phyloP scores from a whole-genome alignment of 2,329 filamentous ascomycete species.

The Thielaviopsis ethacetica region DNA sequence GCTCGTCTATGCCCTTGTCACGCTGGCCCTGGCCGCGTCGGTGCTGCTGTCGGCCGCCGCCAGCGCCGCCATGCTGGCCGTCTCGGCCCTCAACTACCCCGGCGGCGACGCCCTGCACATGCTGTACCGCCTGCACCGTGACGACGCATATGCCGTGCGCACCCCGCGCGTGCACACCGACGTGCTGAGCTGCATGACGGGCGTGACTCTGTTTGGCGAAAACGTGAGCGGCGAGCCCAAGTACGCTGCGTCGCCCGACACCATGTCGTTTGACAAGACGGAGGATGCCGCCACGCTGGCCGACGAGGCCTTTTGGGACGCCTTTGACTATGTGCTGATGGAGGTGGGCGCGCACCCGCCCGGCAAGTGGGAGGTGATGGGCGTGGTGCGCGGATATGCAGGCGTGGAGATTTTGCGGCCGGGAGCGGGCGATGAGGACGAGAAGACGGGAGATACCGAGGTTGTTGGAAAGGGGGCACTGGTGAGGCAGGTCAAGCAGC shows the following conservation, averaged over 20 bases:
- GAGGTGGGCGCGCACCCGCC: slow-evolving; percentile 34
- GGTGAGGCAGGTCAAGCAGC: slow-evolving; percentile 23
- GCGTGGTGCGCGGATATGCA: slow-evolving; percentile 38
- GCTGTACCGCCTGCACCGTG: slow-evolving; percentile 26
- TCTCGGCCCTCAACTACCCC: slow-evolving; percentile 86
- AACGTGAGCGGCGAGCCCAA: slow-evolving; percentile 23
- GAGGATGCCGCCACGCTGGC: slow-evolving; percentile 32
- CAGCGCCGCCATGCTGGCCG: slow-evolving; percentile 51
- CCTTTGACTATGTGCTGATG: slow-evolving; percentile 45
- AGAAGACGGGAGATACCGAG: slow-evolving; percentile 19
- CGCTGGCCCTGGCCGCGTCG: slow-evolving; percentile 39
- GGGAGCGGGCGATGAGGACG: slow-evolving; percentile 17
- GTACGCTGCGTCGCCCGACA: slow-evolving; percentile 13
- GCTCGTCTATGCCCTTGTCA: slow-evolving; percentile 34
- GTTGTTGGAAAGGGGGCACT: slow-evolving; percentile 30
- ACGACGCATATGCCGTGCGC: slow-evolving; percentile 14
- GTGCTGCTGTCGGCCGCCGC: slow-evolving; percentile 41
- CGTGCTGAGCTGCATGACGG: slow-evolving; percentile 54
- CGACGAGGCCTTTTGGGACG: slow-evolving; percentile 40
- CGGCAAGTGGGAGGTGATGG: slow-evolving; percentile 38
- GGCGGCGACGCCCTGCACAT: slow-evolving; percentile 61
- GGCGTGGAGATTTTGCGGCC: slow-evolving; percentile 43
- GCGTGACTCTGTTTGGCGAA: slow-evolving; percentile 48
- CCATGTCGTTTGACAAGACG: slow-evolving; percentile 42
- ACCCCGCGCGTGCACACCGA: slow-evolving; percentile 38